Evolutionary conservation across 148 eudicot genomes (phyloP), one percentile per base, ranked within the genome.

Genomic region (Rhododendron vialii): DNA sequence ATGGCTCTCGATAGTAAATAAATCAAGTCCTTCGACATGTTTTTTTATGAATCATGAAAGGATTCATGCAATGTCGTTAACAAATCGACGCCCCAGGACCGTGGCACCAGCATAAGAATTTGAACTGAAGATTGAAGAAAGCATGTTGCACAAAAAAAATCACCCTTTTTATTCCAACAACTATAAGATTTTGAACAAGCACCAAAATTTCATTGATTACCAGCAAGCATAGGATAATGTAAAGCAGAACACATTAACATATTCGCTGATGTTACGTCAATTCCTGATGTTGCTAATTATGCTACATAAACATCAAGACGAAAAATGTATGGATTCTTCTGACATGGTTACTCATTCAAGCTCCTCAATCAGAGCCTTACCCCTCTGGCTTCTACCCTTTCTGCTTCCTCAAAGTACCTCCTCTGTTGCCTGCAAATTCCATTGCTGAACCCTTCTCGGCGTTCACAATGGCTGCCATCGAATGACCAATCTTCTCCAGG

Each of bases 281-380:
- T 30, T 30, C 30, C 30, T 30, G 30, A 30, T 30, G 30, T 30
- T 30, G 30, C 30, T 30, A 30, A 30, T 30, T 30, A 30, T 30
- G 30, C 30, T 30, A 30, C 30, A 30, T 30, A 30, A 30, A 30
- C 30, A 30, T 30, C 30, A 30, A 30, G 30, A 36, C 41, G 41
- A 24, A 48, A 77, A 20, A 18, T 22, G 15, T 28, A 41, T n/a
- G 17, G 76, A 65, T 47, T 83, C 38, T 67, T 14, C 47, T 30
- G 28, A 30, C 38, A 67, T 18, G 65, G 82, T 28, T 14, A 17
- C 51, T 80, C 86, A 87, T 59, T 76, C 7, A 59, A 92, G 45
- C 88, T 96, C 98, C 86, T 95, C 92, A 78, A 96, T 95, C 82
- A 95, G 77, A 78, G 89, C 85, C 88, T 91, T 92, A 76, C 43